phyloP scores from a whole-genome alignment of 768 basidiomycete species.

The Suillus clintonianus region DNA sequence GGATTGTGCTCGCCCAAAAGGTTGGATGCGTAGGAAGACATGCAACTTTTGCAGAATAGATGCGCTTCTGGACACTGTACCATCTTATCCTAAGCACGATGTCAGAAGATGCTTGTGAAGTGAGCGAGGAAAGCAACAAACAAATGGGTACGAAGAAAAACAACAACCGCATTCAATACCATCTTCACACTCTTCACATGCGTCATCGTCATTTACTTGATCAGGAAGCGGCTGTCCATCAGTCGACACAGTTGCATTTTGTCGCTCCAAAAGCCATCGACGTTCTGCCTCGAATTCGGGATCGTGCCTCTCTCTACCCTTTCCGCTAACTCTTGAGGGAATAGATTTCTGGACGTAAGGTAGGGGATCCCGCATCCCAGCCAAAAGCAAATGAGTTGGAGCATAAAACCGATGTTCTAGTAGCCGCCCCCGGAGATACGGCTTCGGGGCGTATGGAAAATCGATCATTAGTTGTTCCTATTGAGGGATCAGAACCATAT shows the following conservation, averaged over 20 bases:
- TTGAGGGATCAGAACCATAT: not conserved
- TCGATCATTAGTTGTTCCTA: constrained; percentile 56
- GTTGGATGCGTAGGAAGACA: constrained; percentile 66
- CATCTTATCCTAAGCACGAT: constrained; percentile 65
- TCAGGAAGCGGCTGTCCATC: constrained; percentile 33
- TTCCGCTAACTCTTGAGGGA: constrained; percentile 39
- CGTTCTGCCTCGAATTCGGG: constrained; percentile 46
- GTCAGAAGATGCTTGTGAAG: not conserved
- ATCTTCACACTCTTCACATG: constrained; percentile 46
- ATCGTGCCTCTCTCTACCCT: constrained; percentile 43
- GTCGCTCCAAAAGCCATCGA: constrained; percentile 45
- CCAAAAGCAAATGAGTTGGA: constrained; percentile 59
- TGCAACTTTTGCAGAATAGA: constrained; percentile 79
- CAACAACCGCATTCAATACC: constrained; percentile 91
- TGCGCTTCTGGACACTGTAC: constrained; percentile 89
- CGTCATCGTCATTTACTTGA: constrained; percentile 39
- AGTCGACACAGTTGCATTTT: constrained; percentile 1
- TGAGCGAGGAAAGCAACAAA: constrained; percentile 26
- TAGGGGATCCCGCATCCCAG: constrained; percentile 23
- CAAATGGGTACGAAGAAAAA: constrained; percentile 71
- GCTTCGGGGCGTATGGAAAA: constrained; percentile 60
- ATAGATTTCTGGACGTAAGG: constrained; percentile 42
- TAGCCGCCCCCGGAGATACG: constrained; percentile 52
- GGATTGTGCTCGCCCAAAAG: constrained; percentile 65
- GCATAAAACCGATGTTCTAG: constrained; percentile 53